phyloP scores from a whole-genome alignment of 176 grass and related monocot genomes.

The Phoenix roebelenii region DNA sequence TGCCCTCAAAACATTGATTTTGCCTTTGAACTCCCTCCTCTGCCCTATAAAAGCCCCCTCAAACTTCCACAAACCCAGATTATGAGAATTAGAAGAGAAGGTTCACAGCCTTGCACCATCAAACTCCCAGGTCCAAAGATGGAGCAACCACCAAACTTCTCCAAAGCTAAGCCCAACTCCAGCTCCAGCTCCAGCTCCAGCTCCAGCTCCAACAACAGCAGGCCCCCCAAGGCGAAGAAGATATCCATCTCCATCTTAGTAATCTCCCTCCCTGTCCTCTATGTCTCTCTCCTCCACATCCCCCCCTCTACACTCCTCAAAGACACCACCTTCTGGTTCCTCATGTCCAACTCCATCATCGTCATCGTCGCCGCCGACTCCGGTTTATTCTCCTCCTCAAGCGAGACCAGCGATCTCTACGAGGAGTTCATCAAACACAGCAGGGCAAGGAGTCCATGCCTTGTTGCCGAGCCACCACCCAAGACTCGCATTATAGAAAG shows the following conservation, averaged over 20 bases:
- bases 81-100: too few relatives aligned
- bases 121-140: too few relatives aligned
- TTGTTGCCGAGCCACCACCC: neutral
- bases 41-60: too few relatives aligned
- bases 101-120: too few relatives aligned
- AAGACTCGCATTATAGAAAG: neutral
- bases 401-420: neutral
- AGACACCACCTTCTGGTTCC: constrained; percentile 99
- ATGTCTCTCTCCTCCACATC: constrained; percentile 76
- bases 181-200: neutral
- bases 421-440: constrained; percentile 7
- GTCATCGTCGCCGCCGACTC: constrained; percentile 76
- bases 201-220: neutral
- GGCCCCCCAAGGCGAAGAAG: constrained; percentile 16
- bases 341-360: constrained; percentile 96
- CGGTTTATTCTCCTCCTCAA: constrained; percentile 37
- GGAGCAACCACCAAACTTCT: too few relatives aligned
- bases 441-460: neutral
- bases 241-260: constrained; percentile 83
- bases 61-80: too few relatives aligned
- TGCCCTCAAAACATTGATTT: too few relatives aligned
- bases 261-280: constrained; percentile 65
- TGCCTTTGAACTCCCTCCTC: too few relatives aligned
- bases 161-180: constrained; percentile 3
- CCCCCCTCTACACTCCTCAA: constrained; percentile 59